Conservation (phyloP, 441 rosid genomes). For the California macrophylla region DNA sequence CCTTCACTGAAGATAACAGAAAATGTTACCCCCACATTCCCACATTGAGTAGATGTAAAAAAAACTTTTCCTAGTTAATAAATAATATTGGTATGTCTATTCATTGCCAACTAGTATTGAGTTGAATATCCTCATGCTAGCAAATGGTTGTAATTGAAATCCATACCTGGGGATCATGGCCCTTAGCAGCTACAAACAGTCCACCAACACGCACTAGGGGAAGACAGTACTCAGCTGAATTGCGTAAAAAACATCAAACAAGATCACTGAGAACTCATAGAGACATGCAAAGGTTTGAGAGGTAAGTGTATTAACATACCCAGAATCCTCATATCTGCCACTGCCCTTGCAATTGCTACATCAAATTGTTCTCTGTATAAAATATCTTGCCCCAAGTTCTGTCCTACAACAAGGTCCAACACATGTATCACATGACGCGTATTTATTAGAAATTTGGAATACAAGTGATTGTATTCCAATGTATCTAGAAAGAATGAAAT, state of each 20-base stretch:
- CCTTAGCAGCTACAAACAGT: constrained; percentile 89
- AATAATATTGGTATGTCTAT: neutral
- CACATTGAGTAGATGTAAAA: neutral
- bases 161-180: constrained; percentile 70
- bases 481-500: neutral
- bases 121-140: neutral
- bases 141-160: neutral
- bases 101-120: neutral
- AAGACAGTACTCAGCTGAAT: constrained; percentile 83
- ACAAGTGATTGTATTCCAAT: neutral
- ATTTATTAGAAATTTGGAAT: neutral
- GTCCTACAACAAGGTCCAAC: constrained; percentile 36
- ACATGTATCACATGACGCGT: neutral
- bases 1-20: neutral
- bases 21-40: neutral
- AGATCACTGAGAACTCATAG: constrained; percentile 10
- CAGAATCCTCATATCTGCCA: constrained; percentile 86
- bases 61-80: neutral
- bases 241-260: constrained; percentile 4
- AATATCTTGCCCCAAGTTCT: constrained; percentile 55
- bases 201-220: constrained; percentile 92
- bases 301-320: constrained; percentile 32
- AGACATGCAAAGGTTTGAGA: neutral
- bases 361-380: constrained; percentile 70
- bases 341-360: constrained; percentile 91